These are phyloP conservation scores for Smallanthus sonchifolius DNA, from an alignment of 129 eudicot species.

Conservation along the genomic window DNA sequence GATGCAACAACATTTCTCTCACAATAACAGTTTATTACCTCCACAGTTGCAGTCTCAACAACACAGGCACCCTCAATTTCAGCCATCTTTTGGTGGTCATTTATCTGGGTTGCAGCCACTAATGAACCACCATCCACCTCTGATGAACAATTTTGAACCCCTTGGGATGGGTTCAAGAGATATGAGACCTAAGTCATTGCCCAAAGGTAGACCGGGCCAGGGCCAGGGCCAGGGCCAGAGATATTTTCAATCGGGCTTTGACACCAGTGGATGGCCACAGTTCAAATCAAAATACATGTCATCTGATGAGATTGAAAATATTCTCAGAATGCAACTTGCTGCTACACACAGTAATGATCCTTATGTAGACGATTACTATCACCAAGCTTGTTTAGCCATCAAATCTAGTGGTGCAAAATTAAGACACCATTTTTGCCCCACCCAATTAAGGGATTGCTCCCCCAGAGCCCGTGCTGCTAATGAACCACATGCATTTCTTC, in stretches of 20 bases:
- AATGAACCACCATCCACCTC: constrained; percentile 50
- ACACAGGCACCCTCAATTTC: constrained; percentile 53
- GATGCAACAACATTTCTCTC: constrained; percentile 42
- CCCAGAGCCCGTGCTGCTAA: constrained; percentile 56
- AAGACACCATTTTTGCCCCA: constrained; percentile 87
- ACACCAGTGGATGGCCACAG: constrained; percentile 75
- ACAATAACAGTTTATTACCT: constrained; percentile 14
- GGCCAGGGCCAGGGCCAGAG: constrained; percentile 21
- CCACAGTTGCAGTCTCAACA: constrained; percentile 46
- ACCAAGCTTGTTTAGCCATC: constrained; percentile 79
- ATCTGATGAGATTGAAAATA: constrained; percentile 76
- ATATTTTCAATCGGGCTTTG: constrained; percentile 54
- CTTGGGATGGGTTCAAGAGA: constrained; percentile 65
- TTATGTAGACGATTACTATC: constrained; percentile 85
- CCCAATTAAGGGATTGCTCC: constrained; percentile 55
- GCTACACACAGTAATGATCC: constrained; percentile 97
- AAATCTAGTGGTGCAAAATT: constrained; percentile 60
- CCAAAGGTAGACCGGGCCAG: constrained; percentile 48
- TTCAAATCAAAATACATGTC: constrained; percentile 81
- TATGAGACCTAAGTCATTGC: constrained; percentile 40
- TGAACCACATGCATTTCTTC: constrained; percentile 88
- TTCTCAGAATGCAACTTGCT: constrained; percentile 79
- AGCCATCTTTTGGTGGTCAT: constrained; percentile 47
- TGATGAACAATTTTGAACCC: constrained; percentile 60
- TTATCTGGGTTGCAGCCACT: constrained; percentile 52